phyloP scores from a whole-genome alignment of 306 rosid species.

The Abrus precatorius region DNA sequence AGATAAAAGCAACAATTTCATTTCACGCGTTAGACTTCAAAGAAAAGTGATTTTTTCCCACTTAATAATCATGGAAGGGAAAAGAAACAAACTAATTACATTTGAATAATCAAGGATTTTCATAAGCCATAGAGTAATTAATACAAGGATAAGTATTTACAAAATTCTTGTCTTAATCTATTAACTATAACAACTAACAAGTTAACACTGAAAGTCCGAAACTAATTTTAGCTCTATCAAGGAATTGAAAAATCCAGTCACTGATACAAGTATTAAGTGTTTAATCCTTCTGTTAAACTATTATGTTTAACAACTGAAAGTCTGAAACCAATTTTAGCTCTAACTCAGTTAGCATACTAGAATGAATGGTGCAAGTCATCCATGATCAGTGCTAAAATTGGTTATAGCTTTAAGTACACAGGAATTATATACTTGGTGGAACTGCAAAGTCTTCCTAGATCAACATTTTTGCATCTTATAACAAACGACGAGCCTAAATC shows the following conservation, averaged over 20 bases:
- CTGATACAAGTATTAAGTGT: background rate
- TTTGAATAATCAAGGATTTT: conserved; percentile 26
- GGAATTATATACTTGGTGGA: conserved; percentile 12
- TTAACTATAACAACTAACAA: background rate
- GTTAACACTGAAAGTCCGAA: background rate
- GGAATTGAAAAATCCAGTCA: background rate
- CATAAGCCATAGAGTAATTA: background rate
- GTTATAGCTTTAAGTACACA: background rate
- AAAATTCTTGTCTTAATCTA: background rate
- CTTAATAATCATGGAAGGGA: background rate
- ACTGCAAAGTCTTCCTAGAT: background rate
- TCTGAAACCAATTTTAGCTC: conserved; percentile 13
- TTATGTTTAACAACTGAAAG: background rate
- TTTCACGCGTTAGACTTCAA: conserved; percentile 17
- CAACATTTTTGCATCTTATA: background rate
- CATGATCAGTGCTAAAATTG: background rate
- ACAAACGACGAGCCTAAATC: background rate
- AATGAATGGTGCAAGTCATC: background rate
- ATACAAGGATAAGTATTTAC: conserved; percentile 1
- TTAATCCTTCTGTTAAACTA: background rate
- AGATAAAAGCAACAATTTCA: conserved; percentile 3
- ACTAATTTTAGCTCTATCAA: conserved; percentile 17
- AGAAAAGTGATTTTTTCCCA: conserved; percentile 5
- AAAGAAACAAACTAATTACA: conserved; percentile 10
- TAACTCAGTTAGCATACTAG: conserved; percentile 6